phyloP scores from a whole-genome alignment of 1,139 yeast species.

The Diutina ranongensis region DNA sequence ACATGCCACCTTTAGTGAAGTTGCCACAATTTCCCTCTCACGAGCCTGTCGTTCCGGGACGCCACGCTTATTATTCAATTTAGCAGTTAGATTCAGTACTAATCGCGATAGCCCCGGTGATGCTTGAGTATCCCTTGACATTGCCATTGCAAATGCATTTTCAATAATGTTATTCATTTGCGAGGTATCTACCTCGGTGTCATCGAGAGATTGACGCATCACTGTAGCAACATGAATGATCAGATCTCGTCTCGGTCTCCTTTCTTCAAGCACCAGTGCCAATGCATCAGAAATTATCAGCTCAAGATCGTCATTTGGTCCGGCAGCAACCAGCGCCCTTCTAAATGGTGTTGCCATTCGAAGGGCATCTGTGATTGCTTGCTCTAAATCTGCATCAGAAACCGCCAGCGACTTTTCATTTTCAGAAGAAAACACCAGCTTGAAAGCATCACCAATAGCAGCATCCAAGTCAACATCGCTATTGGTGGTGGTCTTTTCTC shows the following conservation, averaged over 20 bases:
- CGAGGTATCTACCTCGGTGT: slow-evolving; percentile 8
- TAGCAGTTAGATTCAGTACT: slow-evolving; percentile 1
- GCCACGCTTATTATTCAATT: not conserved
- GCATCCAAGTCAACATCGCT: slow-evolving; percentile 18
- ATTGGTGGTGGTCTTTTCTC: slow-evolving; percentile 8
- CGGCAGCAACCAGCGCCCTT: not conserved
- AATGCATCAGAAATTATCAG: slow-evolving; percentile 14
- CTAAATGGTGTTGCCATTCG: not conserved
- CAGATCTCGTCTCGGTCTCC: not conserved
- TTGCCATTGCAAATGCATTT: slow-evolving; percentile 1
- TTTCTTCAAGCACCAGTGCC: slow-evolving; percentile 6
- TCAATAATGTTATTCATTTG: not conserved
- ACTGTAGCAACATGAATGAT: slow-evolving; percentile 2
- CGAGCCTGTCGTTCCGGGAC: not conserved
- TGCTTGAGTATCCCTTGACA: not conserved
- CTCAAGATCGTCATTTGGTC: slow-evolving; percentile 11
- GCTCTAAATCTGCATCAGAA: slow-evolving; percentile 5
- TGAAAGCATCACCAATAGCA: slow-evolving; percentile 17
- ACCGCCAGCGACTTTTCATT: not conserved
- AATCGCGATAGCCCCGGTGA: not conserved
- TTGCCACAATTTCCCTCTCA: not conserved
- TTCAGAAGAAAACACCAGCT: slow-evolving; percentile 8
- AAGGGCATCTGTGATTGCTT: not conserved
- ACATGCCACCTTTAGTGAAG: not conserved
- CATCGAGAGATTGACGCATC: slow-evolving; percentile 9